phyloP scores from a whole-genome alignment of 2,329 filamentous ascomycete species.

The Arthrobotrys sinensis region DNA sequence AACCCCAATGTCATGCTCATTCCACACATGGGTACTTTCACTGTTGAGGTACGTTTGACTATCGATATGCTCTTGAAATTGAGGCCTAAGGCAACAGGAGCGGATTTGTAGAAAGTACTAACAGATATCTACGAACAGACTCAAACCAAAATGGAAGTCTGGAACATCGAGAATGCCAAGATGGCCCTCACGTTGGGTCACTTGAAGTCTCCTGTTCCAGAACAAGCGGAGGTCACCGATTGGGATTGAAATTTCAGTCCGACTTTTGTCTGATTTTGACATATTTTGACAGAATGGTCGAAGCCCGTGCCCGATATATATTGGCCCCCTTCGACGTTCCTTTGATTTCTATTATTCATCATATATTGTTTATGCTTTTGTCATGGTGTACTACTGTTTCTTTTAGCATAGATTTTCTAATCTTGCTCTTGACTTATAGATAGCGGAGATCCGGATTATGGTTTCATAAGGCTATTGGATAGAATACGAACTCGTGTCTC shows the following conservation, averaged over 20 bases:
- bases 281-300: not conserved
- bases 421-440: conserved; percentile 46
- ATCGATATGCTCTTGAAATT: not conserved
- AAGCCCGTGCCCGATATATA: not conserved
- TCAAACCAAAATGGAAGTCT: conserved; percentile 79
- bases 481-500: conserved; percentile 7
- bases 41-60: conserved; percentile 72
- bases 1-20: conserved; percentile 82
- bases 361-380: not conserved
- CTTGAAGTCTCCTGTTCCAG: conserved; percentile 79
- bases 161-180: conserved; percentile 79
- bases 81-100: not conserved
- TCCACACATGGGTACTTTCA: conserved; percentile 90
- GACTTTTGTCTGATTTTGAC: not conserved
- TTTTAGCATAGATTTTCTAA: conserved; percentile 33
- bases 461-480: not conserved
- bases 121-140: conserved; percentile 67
- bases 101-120: conserved; percentile 9
- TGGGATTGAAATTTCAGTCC: conserved; percentile 38
- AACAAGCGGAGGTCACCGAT: conserved; percentile 72
- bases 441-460: conserved; percentile 10
- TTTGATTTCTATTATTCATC: conserved; percentile 11
- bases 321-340: not conserved
- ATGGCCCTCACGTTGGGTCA: conserved; percentile 75
- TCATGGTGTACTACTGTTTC: conserved; percentile 1